phyloP scores from a whole-genome alignment of 1,284 basidiomycete species.

The Peniophora sp. region DNA sequence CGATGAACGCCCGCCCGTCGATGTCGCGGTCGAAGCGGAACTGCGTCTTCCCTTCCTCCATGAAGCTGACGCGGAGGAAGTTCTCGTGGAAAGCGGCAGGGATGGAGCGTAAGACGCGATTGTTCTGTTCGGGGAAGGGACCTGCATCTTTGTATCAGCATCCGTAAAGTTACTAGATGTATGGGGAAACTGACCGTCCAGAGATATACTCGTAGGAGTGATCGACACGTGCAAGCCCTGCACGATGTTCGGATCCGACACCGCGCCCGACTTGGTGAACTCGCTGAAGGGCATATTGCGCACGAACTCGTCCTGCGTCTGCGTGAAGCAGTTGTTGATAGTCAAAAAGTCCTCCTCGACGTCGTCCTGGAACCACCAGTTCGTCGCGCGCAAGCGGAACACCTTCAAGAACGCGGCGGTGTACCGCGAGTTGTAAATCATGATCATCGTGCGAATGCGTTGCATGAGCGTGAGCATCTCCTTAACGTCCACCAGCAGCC shows the following conservation, averaged over 20 bases:
- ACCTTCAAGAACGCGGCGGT: slow-evolving; percentile 33
- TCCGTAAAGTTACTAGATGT: too few relatives aligned
- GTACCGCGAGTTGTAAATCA: slow-evolving; percentile 24
- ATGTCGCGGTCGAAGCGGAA: slow-evolving; percentile 45
- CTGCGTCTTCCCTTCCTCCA: slow-evolving; percentile 45
- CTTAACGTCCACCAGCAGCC: slow-evolving; percentile 31
- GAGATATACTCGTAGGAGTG: slow-evolving; percentile 47
- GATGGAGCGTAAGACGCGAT: slow-evolving; percentile 50
- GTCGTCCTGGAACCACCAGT: slow-evolving; percentile 13
- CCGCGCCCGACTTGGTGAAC: neutral
- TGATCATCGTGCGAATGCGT: slow-evolving; percentile 23
- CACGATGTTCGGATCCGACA: slow-evolving; percentile 26
- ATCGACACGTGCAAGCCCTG: slow-evolving; percentile 45
- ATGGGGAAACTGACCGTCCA: slow-evolving; percentile 29
- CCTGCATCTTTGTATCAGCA: slow-evolving; percentile 32
- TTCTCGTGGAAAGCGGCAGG: slow-evolving; percentile 36
- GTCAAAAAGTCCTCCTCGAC: neutral
- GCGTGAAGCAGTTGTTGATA: neutral
- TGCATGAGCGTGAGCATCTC: slow-evolving; percentile 38
- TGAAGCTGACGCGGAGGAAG: slow-evolving; percentile 60
- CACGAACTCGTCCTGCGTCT: slow-evolving; percentile 11
- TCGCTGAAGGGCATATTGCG: slow-evolving; percentile 2
- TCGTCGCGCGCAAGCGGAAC: slow-evolving; percentile 26
- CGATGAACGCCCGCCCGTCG: slow-evolving; percentile 38
- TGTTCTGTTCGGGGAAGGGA: slow-evolving; percentile 57